Conservation (phyloP, 805 yeast species). For the Tetrapisispora pingtungensis region DNA sequence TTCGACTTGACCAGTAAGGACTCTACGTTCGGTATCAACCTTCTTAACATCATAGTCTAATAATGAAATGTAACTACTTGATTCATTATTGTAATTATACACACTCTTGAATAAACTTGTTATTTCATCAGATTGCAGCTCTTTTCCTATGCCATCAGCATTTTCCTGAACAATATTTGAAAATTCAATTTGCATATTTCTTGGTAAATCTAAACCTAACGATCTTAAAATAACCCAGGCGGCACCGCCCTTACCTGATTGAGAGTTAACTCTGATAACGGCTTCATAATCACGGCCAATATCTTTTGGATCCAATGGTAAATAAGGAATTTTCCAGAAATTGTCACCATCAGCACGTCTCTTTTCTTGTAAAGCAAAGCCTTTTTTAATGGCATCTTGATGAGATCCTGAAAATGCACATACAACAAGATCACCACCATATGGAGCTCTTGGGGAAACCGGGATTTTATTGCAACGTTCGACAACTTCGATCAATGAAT, state of each 20-base stretch:
- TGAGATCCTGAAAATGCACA: slow-evolving; percentile 83
- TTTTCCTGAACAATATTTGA: slow-evolving; percentile 58
- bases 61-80: slow-evolving; percentile 29
- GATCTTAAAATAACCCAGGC: slow-evolving; percentile 76
- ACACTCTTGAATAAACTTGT: slow-evolving; percentile 53
- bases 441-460: slow-evolving; percentile 69
- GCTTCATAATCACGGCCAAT: slow-evolving; percentile 87
- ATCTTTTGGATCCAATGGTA: slow-evolving; percentile 77
- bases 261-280: slow-evolving; percentile 81
- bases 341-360: slow-evolving; percentile 28
- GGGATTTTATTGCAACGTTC: slow-evolving; percentile 77
- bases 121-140: slow-evolving; percentile 55
- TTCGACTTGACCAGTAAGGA: slow-evolving; percentile 37
- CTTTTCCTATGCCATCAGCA: slow-evolving; percentile 66
- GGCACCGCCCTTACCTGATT: slow-evolving; percentile 83
- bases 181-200: slow-evolving; percentile 69
- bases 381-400: slow-evolving; percentile 82
- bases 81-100: slow-evolving; percentile 39
- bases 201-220: slow-evolving; percentile 71
- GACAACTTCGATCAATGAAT: slow-evolving; percentile 56
- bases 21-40: slow-evolving; percentile 19
- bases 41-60: slow-evolving; percentile 40
- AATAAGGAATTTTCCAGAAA: slow-evolving; percentile 67
- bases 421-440: slow-evolving; percentile 74
- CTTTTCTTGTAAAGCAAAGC: slow-evolving; percentile 41